phyloP scores from a whole-genome alignment of 2,329 filamentous ascomycete genomes.

The Aspergillus neoniger region DNA sequence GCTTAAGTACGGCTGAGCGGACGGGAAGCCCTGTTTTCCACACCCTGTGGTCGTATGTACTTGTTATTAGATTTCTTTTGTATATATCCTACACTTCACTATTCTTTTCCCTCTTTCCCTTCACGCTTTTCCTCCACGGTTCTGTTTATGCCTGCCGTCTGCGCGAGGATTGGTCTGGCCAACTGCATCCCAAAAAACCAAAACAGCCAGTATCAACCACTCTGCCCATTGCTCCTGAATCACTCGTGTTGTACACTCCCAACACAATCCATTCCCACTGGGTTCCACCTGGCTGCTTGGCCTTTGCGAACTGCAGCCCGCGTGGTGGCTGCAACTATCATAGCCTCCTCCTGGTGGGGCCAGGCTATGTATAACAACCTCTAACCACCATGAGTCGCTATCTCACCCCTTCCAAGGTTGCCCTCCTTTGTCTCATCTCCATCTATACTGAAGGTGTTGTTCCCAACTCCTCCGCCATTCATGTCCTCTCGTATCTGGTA shows the following conservation, averaged over 20 bases:
- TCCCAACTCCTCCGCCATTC: conserved; percentile 69
- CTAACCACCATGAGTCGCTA: conserved; percentile 68
- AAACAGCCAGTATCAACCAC: neutral
- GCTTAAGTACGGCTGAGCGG: conserved; percentile 4
- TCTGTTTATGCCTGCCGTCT: neutral
- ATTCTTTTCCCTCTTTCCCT: neutral
- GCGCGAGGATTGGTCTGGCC: neutral
- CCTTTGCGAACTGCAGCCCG: neutral
- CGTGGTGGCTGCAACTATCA: neutral
- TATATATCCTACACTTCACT: neutral
- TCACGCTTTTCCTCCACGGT: neutral
- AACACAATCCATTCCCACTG: no score
- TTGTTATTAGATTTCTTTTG: no score
- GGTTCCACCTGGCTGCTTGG: no score
- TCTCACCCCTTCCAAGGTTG: conserved; percentile 85
- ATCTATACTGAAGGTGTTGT: conserved; percentile 75
- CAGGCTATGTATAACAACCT: conserved; percentile 6
- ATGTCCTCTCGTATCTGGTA: conserved; percentile 77
- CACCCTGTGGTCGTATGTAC: conserved; percentile 7
- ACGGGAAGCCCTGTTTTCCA: conserved; percentile 3
- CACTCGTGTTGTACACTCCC: neutral
- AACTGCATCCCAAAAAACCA: neutral
- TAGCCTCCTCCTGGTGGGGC: neutral
- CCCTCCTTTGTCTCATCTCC: conserved; percentile 75
- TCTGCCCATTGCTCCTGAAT: neutral